A percentile compares a stretch with the other conserved stretches of the same genome.
Evolutionary conservation across 352 stramenopile species (phyloP).

Genomic region (Globisporangium apiculatum): DNA sequence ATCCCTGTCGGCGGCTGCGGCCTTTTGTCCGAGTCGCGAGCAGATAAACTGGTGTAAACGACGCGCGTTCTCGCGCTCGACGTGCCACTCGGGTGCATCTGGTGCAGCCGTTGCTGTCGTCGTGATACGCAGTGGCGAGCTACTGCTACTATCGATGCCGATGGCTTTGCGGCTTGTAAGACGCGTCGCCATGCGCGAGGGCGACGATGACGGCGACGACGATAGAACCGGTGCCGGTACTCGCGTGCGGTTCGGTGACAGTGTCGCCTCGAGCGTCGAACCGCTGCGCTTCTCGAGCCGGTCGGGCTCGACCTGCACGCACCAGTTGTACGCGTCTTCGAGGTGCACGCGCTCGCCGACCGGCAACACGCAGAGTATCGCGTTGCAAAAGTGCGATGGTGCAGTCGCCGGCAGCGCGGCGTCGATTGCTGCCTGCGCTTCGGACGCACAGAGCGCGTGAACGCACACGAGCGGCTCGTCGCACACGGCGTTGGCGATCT

Average conservation of each 20-base stretch:
- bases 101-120: neutral
- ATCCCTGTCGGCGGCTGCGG: constrained; percentile 6
- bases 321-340: constrained; percentile 56
- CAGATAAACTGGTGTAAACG: constrained; percentile 60
- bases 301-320: constrained; percentile 48
- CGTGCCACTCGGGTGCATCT: constrained; percentile 23
- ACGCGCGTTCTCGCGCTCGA: constrained; percentile 43
- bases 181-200: constrained; percentile 3
- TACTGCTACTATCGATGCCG: neutral
- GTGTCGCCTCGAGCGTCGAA: constrained; percentile 2
- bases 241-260: constrained; percentile 11
- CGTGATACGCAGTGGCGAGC: neutral
- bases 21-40: constrained; percentile 32
- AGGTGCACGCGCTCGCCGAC: constrained; percentile 36
- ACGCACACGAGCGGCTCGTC: constrained; percentile 49
- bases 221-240: neutral
- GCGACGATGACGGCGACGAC: neutral
- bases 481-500: constrained; percentile 29
- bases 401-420: constrained; percentile 28
- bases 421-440: constrained; percentile 36
- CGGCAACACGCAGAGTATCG: constrained; percentile 57
- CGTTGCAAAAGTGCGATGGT: constrained; percentile 25
- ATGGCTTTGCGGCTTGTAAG: neutral
- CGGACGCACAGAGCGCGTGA: constrained; percentile 33
- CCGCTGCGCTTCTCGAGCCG: constrained; percentile 32